Base-by-base conservation (phyloP, 805 yeast species). In the Metschnikowia bowlesiae region DNA sequence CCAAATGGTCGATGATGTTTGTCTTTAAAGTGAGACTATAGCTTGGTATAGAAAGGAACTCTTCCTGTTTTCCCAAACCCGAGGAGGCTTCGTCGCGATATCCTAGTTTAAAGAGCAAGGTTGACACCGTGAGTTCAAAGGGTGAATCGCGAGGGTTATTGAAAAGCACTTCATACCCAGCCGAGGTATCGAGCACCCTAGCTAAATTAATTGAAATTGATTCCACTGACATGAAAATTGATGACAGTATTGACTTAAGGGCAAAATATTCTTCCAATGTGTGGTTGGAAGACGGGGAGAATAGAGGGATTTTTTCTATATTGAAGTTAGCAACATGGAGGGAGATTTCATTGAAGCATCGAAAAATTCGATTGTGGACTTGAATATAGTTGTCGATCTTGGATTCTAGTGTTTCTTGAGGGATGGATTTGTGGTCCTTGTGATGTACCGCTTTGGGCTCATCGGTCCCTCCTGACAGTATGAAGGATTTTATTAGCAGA, bases 101-200 rank as follows among this genome's bases (percentile, higher is more conserved):
- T 38, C 62, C 56, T 6, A 69, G 50, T 26, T 60, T 62, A 16
- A 73, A 52, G 10, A 69, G 53, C 60, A 69, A 75, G 1, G 70
- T 47, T 0, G 75, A 65, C 7, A 60, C 52, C 8, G 70, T 63
- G 33, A 66, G 52, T 40, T 73, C 72, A 22, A 71, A 52, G 2
- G 78, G 77, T 7, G 47, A 48, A 47, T 71, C 75, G 4, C 48
- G 40, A 1, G 49, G 38, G 2, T 68, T 57, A 44, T 68, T 63
- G 55, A 73, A 74, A 14, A 71, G 57, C 6, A 67, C 67, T 38
- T 70, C 71, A 53, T 66, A 74, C 0, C 78, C 78, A 4, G 78
- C 75, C 9, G 54, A 48, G 8, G 35, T 39, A 9, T 55, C 42
- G 8, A 43, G 26, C 5, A 57, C 30, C 14, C 53, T 39, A 2